Evolutionary conservation across 257 asterid species (phyloP).

Genomic region (Rehmannia glutinosa): DNA sequence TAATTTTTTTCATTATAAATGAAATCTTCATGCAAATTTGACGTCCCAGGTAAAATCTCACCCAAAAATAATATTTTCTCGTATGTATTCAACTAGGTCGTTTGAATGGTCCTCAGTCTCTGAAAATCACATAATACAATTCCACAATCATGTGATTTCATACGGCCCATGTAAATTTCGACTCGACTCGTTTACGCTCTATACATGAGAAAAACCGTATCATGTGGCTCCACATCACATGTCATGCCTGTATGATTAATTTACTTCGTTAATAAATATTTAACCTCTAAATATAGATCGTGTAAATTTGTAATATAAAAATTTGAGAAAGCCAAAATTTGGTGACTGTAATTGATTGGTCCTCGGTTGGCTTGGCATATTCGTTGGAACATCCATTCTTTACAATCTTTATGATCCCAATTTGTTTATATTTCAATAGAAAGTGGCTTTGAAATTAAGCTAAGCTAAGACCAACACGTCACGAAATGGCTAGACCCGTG

Average conservation of each 20-base stretch:
- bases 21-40: too few relatives aligned
- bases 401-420: background rate
- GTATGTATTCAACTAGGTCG: too few relatives aligned
- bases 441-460: constrained; percentile 21
- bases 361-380: constrained; percentile 21
- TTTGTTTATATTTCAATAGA: background rate
- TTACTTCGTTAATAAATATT: background rate
- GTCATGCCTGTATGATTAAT: background rate
- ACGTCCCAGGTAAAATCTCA: too few relatives aligned
- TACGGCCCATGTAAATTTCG: too few relatives aligned
- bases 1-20: too few relatives aligned
- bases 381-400: constrained; percentile 17
- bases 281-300: background rate
- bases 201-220: background rate
- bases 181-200: too few relatives aligned
- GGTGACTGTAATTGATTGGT: background rate
- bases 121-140: too few relatives aligned
- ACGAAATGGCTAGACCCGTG: too few relatives aligned
- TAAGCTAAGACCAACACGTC: background rate
- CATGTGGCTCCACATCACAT: background rate
- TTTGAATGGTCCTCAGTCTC: too few relatives aligned
- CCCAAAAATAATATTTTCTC: too few relatives aligned
- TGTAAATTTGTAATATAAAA: background rate
- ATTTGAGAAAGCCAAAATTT: background rate
- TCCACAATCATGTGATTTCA: too few relatives aligned